Evolutionary conservation across 768 basidiomycete genomes (phyloP), one percentile per base, ranked within the genome.

Genomic region (Fibroporia radiculosa): DNA sequence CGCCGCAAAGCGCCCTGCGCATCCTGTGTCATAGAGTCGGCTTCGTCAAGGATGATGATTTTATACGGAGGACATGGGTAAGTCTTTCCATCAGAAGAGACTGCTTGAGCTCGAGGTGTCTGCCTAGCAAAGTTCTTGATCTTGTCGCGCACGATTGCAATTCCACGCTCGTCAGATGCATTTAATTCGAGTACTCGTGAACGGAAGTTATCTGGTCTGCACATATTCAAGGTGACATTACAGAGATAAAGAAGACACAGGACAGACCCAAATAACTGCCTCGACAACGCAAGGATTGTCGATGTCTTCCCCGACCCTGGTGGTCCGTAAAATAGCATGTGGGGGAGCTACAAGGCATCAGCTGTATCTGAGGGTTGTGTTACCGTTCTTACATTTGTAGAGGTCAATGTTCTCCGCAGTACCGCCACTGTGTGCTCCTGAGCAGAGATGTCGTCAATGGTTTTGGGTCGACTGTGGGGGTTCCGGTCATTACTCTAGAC

Each of bases 11-110:
- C 96, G 26, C 86, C 93, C 62, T 99, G 96, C 4, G 96, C 96
- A 60, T 99, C 96, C 66, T 98, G 95, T 4, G 96, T 99, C 96
- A 99, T 99, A 4, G 92, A 95, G 63, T 99, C 96, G 18, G 96
- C 96, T 66, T 99, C 96, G 56, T 99, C 96, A 20, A 99, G 78
- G 50, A 99, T 98, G 59, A 99, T 85, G 52, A 99, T 95, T 62
- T 99, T 99, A 72, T 90, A 99, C 0, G 96, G 96, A 12, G 96
- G 96, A 61, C 89, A 95, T 34, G 93, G 95, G 59, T 97, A 98
- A 33, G 71, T 75, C 58, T 86, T 86, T 19, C 81, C 82, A 51
- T 89, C 84, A 0, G 83, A 83, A n/a, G 82, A 69, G 8, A 58
- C 57, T 12, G 75, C 62, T 59, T 85, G 79, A n/a, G 86, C 87